These are phyloP conservation scores for Golubevia pallescens DNA, from an alignment of 1,284 basidiomycete species.

Conservation along the genomic window DNA sequence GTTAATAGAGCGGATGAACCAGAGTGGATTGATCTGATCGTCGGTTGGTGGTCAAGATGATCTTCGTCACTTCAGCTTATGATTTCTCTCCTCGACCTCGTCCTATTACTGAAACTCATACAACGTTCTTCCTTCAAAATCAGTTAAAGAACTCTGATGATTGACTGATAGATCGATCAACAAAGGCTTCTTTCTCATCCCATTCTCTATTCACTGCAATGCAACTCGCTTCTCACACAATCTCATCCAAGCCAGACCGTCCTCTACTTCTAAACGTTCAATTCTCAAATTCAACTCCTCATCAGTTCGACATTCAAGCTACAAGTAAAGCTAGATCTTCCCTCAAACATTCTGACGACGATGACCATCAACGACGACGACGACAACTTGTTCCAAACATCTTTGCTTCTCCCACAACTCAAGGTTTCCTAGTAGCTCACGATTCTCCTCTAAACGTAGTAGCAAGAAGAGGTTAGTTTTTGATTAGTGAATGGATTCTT, in stretches of 20 bases:
- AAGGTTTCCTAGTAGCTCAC: slow-evolving; percentile 41
- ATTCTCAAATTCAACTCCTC: not conserved
- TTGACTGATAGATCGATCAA: too few relatives aligned
- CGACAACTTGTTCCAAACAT: slow-evolving; percentile 14
- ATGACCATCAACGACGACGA: too few relatives aligned
- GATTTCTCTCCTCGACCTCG: too few relatives aligned
- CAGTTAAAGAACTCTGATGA: too few relatives aligned
- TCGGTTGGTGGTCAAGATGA: too few relatives aligned
- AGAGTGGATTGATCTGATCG: too few relatives aligned
- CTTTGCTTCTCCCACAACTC: slow-evolving; percentile 41
- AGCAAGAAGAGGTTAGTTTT: slow-evolving; percentile 14
- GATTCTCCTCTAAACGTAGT: slow-evolving; percentile 36
- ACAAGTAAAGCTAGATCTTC: not conserved
- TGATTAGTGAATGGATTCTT: not conserved
- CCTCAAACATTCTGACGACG: too few relatives aligned
- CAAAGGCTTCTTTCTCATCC: too few relatives aligned
- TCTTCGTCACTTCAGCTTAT: too few relatives aligned
- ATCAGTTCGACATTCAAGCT: not conserved
- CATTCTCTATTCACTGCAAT: not conserved
- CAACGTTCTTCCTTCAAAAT: too few relatives aligned
- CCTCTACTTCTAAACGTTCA: not conserved
- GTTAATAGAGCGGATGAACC: too few relatives aligned
- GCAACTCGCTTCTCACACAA: not conserved
- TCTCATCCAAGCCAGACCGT: not conserved
- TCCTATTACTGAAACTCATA: too few relatives aligned